Evolutionary conservation across 2,329 filamentous ascomycete genomes (phyloP).

Genomic region (Calonectria henricotiae): DNA sequence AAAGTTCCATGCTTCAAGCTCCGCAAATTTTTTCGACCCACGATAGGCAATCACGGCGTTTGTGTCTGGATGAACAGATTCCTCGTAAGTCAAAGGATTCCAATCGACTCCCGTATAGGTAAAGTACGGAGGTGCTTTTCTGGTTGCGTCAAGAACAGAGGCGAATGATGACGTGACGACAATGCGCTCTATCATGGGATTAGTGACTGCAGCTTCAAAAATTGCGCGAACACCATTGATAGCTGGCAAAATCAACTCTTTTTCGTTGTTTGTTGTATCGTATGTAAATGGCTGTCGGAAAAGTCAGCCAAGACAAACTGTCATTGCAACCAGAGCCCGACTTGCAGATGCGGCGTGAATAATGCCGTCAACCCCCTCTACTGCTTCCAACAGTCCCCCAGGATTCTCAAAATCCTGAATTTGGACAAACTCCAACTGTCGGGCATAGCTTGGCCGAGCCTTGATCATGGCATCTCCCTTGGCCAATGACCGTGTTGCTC

Average conservation of each 20-base stretch:
- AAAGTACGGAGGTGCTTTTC: conserved; percentile 67
- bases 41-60: conserved; percentile 61
- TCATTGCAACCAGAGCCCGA: background rate
- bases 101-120: conserved; percentile 71
- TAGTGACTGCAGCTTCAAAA: conserved; percentile 55
- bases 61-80: conserved; percentile 61
- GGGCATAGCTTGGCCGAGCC: conserved; percentile 57
- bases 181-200: conserved; percentile 52
- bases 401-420: conserved; percentile 62
- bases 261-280: conserved; percentile 62
- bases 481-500: conserved; percentile 52
- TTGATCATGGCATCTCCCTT: conserved; percentile 58
- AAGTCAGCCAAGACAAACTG: background rate
- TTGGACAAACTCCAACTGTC: conserved; percentile 61
- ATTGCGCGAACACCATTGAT: conserved; percentile 64
- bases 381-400: conserved; percentile 57
- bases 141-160: conserved; percentile 70
- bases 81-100: conserved; percentile 71
- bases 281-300: conserved; percentile 61
- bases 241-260: conserved; percentile 64
- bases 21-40: conserved; percentile 58
- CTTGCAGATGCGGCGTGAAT: conserved; percentile 65
- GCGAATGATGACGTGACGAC: conserved; percentile 80
- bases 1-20: conserved; percentile 57
- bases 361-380: conserved; percentile 62